Conservation (phyloP, 371 early-diverging fungal species). For the Globomyces sp. region DNA sequence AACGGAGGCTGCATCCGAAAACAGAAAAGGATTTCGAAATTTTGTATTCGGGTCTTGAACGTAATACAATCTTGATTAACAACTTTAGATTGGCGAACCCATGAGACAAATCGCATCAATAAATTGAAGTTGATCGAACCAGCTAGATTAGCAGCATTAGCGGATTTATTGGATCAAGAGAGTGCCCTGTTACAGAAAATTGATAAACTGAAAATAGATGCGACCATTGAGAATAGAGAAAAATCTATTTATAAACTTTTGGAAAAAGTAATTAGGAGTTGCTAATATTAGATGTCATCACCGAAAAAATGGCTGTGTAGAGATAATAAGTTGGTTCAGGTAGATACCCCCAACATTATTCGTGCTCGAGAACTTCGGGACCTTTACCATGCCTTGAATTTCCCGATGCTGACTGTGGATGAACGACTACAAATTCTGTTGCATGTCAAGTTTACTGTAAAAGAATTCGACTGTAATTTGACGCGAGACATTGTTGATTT, state of each 20-base stretch:
- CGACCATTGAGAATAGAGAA: slow-evolving; percentile 48
- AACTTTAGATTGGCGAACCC: slow-evolving; percentile 46
- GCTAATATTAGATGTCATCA: slow-evolving; percentile 42
- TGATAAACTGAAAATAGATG: slow-evolving; percentile 48
- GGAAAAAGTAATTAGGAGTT: slow-evolving; percentile 30
- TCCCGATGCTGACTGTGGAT: slow-evolving; percentile 40
- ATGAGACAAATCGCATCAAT: slow-evolving; percentile 48
- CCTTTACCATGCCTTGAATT: slow-evolving; percentile 48
- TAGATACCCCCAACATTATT: slow-evolving; percentile 53
- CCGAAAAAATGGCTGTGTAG: slow-evolving; percentile 44
- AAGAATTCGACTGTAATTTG: slow-evolving; percentile 56
- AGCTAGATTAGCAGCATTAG: slow-evolving; percentile 46
- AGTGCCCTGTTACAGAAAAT: slow-evolving; percentile 54
- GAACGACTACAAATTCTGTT: slow-evolving; percentile 52
- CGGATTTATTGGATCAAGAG: slow-evolving; percentile 54
- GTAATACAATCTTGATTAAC: slow-evolving; percentile 24
- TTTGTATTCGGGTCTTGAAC: slow-evolving; percentile 51
- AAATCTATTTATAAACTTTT: slow-evolving; percentile 34
- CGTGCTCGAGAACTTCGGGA: slow-evolving; percentile 53
- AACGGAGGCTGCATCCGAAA: slow-evolving; percentile 47
- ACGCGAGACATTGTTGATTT: slow-evolving; percentile 53
- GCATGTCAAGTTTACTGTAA: slow-evolving; percentile 57
- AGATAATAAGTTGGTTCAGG: slow-evolving; percentile 23
- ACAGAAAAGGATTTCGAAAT: slow-evolving; percentile 53
- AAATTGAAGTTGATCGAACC: slow-evolving; percentile 40